A percentile compares a stretch with the other conserved stretches of the same genome.
Evolutionary conservation across 345 rosid genomes (phyloP).

Genomic region (Dipteronia dyeriana): DNA sequence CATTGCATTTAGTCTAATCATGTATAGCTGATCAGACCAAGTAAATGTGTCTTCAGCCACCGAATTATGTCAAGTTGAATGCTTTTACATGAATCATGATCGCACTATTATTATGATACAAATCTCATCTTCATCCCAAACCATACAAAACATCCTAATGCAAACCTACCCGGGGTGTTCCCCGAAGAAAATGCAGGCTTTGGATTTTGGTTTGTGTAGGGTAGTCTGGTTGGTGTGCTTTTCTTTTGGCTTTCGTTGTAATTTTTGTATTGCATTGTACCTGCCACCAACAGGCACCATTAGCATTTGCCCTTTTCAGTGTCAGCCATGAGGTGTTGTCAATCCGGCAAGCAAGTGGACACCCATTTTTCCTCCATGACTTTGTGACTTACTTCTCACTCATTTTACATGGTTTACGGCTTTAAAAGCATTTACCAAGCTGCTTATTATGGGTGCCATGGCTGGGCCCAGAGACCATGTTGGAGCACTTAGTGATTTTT

Average conservation of each 20-base stretch:
- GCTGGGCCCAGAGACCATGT: neutral
- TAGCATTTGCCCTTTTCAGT: neutral
- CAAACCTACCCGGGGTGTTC: neutral
- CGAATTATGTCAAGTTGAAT: conserved; percentile 1
- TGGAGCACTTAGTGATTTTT: neutral
- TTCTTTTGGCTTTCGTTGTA: neutral
- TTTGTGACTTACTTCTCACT: neutral
- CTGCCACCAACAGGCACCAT: neutral
- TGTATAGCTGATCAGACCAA: neutral
- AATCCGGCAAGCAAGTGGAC: neutral
- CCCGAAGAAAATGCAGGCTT: conserved; percentile 1
- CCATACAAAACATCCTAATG: neutral
- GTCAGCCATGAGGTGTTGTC: neutral
- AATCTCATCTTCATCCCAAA: neutral
- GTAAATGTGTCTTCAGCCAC: neutral
- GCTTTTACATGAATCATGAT: neutral
- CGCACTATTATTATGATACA: neutral
- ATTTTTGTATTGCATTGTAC: neutral
- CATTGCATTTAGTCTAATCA: neutral
- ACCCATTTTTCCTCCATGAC: neutral
- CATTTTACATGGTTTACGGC: neutral
- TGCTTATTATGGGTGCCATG: neutral
- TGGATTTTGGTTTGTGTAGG: conserved; percentile 1
- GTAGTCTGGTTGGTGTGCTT: neutral
- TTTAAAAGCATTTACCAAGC: neutral